Evolutionary conservation across 192 early-diverging fungal genomes (phyloP).

Genomic region (Dissophora ornata): DNA sequence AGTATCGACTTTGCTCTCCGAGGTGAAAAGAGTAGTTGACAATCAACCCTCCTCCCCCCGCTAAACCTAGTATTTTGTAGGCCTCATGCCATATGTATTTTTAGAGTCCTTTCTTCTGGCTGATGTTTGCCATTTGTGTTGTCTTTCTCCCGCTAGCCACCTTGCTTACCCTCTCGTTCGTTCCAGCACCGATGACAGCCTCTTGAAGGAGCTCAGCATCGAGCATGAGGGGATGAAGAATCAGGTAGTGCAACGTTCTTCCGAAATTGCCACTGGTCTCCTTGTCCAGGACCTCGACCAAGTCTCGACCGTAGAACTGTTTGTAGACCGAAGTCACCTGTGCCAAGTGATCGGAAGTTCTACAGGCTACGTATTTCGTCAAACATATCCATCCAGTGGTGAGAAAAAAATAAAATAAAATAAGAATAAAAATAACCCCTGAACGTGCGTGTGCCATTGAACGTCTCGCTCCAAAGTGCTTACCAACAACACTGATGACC

Average conservation of each 20-base stretch:
- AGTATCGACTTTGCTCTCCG: no score
- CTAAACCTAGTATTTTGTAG: no score
- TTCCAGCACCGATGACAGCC: slow-evolving; percentile 37
- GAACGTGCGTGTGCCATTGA: no score
- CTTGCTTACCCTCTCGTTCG: slow-evolving; percentile 49
- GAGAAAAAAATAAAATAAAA: background rate
- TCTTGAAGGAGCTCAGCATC: slow-evolving; percentile 45
- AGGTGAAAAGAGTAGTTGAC: background rate
- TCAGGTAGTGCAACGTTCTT: slow-evolving; percentile 38
- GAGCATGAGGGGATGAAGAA: slow-evolving; percentile 32
- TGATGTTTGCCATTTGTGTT: no score
- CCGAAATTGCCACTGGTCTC: slow-evolving; percentile 46
- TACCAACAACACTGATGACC: slow-evolving; percentile 53
- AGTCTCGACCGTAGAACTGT: slow-evolving; percentile 45
- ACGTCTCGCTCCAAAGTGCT: background rate
- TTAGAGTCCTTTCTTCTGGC: no score
- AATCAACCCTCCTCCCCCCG: no score
- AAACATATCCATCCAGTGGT: no score
- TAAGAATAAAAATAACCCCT: background rate
- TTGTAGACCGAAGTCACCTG: slow-evolving; percentile 37
- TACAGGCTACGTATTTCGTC: slow-evolving; percentile 29
- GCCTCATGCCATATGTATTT: no score
- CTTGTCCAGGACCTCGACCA: slow-evolving; percentile 46
- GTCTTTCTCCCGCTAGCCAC: no score
- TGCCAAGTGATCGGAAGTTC: slow-evolving; percentile 36